A percentile compares a stretch with the other conserved stretches of the same genome.
These are phyloP conservation scores for Tylopilus subfusipes DNA, from an alignment of 768 basidiomycete species.

Conservation along the genomic window DNA sequence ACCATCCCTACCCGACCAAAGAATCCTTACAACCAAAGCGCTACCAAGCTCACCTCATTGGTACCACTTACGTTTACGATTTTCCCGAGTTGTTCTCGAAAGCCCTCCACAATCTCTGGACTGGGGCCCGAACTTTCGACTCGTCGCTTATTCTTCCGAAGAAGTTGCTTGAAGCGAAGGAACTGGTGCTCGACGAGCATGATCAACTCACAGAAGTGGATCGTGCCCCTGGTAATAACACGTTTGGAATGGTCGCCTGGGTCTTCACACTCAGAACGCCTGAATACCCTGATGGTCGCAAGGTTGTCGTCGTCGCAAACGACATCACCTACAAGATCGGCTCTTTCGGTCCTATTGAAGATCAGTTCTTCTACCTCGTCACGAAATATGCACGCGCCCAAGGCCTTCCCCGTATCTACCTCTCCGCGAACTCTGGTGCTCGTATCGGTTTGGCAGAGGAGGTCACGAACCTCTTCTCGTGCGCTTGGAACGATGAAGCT, in stretches of 20 bases:
- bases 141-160: slow-evolving; percentile 72
- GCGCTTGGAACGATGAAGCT: slow-evolving; percentile 79
- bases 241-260: slow-evolving; percentile 98
- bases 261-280: slow-evolving; percentile 89
- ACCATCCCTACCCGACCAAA: slow-evolving; percentile 92
- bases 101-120: slow-evolving; percentile 92
- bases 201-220: slow-evolving; percentile 89
- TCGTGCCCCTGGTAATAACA: slow-evolving; percentile 90
- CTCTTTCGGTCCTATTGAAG: slow-evolving; percentile 93
- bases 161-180: slow-evolving; percentile 75
- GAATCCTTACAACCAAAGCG: slow-evolving; percentile 98
- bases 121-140: slow-evolving; percentile 60
- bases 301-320: slow-evolving; percentile 88
- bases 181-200: slow-evolving; percentile 92
- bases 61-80: slow-evolving; percentile 98
- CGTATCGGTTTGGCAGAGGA: slow-evolving; percentile 96
- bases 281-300: slow-evolving; percentile 87
- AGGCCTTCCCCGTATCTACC: slow-evolving; percentile 92
- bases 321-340: slow-evolving; percentile 99
- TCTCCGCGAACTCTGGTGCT: slow-evolving; percentile 98
- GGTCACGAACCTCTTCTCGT: slow-evolving; percentile 79
- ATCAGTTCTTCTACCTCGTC: slow-evolving; percentile 94
- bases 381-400: slow-evolving; percentile 87
- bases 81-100: slow-evolving; percentile 99
- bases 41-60: slow-evolving; percentile 97